Base-by-base conservation (phyloP, 768 basidiomycete species). In the Favolaschia claudopus region DNA sequence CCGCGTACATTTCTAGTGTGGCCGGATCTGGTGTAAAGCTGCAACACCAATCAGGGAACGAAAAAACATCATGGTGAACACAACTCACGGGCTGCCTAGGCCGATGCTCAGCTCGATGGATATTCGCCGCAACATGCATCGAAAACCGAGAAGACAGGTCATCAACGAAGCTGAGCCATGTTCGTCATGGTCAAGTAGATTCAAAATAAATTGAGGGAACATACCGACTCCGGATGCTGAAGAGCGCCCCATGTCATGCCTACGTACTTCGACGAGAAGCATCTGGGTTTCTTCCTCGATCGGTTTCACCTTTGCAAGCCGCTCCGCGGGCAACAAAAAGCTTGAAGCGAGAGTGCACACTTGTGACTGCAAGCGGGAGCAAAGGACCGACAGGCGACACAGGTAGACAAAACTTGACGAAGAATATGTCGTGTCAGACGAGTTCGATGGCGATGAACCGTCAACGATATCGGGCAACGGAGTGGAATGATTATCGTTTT, bases 21-120 rank as follows among this genome's bases (percentile, higher is more conserved):
- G 61, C 66, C 14, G 63, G 63, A 28, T 67, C 66, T 9, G 66
- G 66, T 14, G 66, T 67, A 37, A 67, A 67, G 7, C 63, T 65
- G 20, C 5, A 46, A 32, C 14, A 17, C 7, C 12, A 1, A 40
- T 58, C 28, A 57, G 42, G 5, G 42, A n/a, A 7, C 29, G 27
- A 14, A 7, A 13, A n/a, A 19, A 5, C n/a, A 7, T 15, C 10
- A 29, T 31, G 10, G 36, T 14, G 10, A 20, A 12, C 17, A 5
- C 9, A 24, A 52, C 63, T 44, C 42, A 65, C 58, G 66, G 64
- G 44, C 64, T 65, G 14, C 66, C 66, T 6, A 67, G 61, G 20
- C 66, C 66, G n/a, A 67, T 67, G 33, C 59, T 58, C 14, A 67
- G 33, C 27, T 67, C 66, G 36, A 67, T 67, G 9, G 63, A 60